Conservation (phyloP, 2,329 filamentous ascomycete species). For the Pseudogymnoascus sp. region DNA sequence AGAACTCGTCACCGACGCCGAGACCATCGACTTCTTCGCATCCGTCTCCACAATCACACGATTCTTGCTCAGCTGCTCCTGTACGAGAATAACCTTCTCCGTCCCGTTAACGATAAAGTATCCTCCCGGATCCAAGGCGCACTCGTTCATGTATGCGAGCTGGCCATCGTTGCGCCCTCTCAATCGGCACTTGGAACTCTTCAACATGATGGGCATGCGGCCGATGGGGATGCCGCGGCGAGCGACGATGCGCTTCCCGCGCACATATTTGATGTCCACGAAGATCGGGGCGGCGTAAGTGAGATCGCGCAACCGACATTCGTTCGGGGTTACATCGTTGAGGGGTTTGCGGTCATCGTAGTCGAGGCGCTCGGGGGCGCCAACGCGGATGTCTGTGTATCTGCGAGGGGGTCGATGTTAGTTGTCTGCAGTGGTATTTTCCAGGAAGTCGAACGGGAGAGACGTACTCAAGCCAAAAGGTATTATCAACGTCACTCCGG, state of each 20-base stretch:
- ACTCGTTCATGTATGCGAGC: constrained; percentile 92
- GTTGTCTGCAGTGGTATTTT: neutral
- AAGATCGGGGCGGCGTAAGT: constrained; percentile 95
- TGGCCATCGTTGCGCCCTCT: constrained; percentile 73
- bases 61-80: constrained; percentile 98
- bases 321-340: constrained; percentile 80
- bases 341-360: constrained; percentile 62
- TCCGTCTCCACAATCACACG: constrained; percentile 94
- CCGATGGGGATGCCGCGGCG: constrained; percentile 74
- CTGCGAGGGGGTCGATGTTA: constrained; percentile 16
- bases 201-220: constrained; percentile 91
- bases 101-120: constrained; percentile 98
- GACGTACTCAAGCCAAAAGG: constrained; percentile 72
- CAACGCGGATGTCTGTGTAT: constrained; percentile 83
- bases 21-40: constrained; percentile 84
- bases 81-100: constrained; percentile 96
- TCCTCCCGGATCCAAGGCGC: constrained; percentile 87
- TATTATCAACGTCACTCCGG: constrained; percentile 83
- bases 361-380: constrained; percentile 70
- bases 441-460: neutral
- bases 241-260: constrained; percentile 67
- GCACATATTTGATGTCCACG: constrained; percentile 84
- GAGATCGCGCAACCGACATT: constrained; percentile 91
- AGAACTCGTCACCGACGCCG: constrained; percentile 93
- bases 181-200: constrained; percentile 87